A percentile compares a stretch with the other conserved stretches of the same genome.
These are phyloP conservation scores for Emydomyces testavorans DNA, from an alignment of 2,329 filamentous ascomycete species.

Conservation along the genomic window DNA sequence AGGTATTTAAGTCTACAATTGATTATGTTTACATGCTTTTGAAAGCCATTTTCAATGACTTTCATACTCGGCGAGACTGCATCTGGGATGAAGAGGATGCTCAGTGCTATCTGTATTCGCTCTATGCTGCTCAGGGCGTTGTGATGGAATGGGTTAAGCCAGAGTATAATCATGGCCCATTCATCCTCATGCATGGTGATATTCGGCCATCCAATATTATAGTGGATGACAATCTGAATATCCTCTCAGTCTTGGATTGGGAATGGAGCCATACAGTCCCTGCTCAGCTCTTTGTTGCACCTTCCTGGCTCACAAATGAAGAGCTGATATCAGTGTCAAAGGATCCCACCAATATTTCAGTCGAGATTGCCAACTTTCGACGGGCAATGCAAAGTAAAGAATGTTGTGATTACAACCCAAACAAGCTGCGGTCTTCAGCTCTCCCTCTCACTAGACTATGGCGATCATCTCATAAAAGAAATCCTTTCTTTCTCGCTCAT, in stretches of 20 bases:
- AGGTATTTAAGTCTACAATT: conserved; percentile 9
- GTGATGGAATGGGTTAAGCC: conserved; percentile 12
- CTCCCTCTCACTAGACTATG: neutral
- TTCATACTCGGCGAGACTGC: conserved; percentile 7
- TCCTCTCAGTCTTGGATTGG: conserved; percentile 8
- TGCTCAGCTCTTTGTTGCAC: conserved; percentile 5
- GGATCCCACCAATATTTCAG: too few species aligned
- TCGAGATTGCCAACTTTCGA: neutral
- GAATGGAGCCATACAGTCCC: conserved; percentile 12
- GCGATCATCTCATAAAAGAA: neutral
- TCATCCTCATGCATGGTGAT: conserved; percentile 14
- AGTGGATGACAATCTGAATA: conserved; percentile 10
- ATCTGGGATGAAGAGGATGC: conserved; percentile 11
- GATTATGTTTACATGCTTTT: conserved; percentile 8
- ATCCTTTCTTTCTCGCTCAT: neutral
- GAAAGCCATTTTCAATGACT: conserved; percentile 10
- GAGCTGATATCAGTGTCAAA: neutral
- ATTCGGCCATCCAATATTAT: conserved; percentile 11
- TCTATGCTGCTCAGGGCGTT: neutral
- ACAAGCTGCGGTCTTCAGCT: neutral
- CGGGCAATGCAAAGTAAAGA: neutral
- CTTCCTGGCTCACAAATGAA: neutral
- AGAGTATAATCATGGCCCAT: conserved; percentile 11
- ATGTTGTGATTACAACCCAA: neutral
- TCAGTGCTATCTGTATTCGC: conserved; percentile 8